Conservation (phyloP, 768 basidiomycete species). For the Lactarius vividus region DNA sequence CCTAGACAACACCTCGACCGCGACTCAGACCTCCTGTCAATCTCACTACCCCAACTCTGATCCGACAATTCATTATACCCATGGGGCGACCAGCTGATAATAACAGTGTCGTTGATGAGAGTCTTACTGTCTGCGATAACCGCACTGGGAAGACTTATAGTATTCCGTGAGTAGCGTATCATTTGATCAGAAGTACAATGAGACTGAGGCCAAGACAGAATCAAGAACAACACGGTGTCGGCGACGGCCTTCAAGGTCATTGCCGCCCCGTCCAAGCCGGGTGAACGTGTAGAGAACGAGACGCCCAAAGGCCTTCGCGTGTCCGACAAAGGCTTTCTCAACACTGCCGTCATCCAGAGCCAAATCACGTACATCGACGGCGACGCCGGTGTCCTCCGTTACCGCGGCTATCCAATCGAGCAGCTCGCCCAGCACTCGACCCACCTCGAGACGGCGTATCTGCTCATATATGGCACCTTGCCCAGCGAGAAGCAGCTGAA, state of each 20-base stretch:
- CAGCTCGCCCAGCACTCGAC: conserved; percentile 78
- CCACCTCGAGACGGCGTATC: conserved; percentile 82
- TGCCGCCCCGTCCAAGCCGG: conserved; percentile 51
- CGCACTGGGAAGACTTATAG: conserved; percentile 77
- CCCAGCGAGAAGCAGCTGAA: conserved; percentile 60
- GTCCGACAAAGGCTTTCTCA: conserved; percentile 76
- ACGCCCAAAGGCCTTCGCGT: conserved; percentile 79
- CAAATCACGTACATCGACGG: conserved; percentile 91
- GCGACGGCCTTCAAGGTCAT: conserved; percentile 83
- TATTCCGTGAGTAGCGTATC: conserved; percentile 55
- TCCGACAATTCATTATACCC: not conserved
- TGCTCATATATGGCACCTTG: conserved; percentile 84
- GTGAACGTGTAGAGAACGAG: conserved; percentile 78
- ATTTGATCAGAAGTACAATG: not conserved
- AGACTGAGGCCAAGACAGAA: conserved; percentile 42
- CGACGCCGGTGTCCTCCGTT: conserved; percentile 69
- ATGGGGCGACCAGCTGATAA: conserved; percentile 23
- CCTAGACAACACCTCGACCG: not conserved
- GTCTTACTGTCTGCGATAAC: conserved; percentile 74
- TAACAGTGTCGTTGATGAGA: conserved; percentile 22
- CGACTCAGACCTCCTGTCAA: not conserved
- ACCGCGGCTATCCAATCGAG: conserved; percentile 90
- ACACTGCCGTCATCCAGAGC: conserved; percentile 77
- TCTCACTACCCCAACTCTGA: not conserved
- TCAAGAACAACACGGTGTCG: conserved; percentile 73